Base-by-base conservation (phyloP, 805 yeast species). In the Suhomyces prunicola region DNA sequence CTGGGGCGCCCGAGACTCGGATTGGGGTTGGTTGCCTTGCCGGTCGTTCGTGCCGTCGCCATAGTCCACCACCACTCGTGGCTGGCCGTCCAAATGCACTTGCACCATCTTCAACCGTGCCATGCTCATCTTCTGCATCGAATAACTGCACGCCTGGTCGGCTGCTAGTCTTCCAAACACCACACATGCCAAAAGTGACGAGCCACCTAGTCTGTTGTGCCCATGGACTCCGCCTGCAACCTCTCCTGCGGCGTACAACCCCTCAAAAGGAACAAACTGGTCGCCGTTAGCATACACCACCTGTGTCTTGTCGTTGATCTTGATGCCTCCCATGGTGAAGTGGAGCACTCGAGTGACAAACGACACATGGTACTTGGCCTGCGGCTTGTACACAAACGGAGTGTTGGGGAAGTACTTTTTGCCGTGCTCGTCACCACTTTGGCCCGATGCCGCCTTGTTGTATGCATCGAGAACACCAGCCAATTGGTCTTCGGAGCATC, bases 271-370 rank as follows among this genome's bases (percentile, higher is more conserved):
- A 22, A 51, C 55, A 42, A 42, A 59, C 23, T 61, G 58, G 6
- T 58, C 46, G 1, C 63, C 57, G 27, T 54, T 60, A n/a, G 71
- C 57, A 52, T 50, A 78, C 50, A 55, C 70, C 61, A 63, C 78
- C 65, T 53, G 76, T 0, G 81, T 69, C 42, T 73, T 61, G 23
- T 73, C 78, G 60, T 82, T 75, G 52, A 83, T 81, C 64, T 77
- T 77, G 5, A 83, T 81, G 47, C 90, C 90, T 22, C 90, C 90
- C 88, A 84, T 84, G 7, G 88, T 82, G 65, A 83, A 84, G 64
- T 84, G 89, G 36, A 84, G 77, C 5, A 81, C 83, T 36, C 87
- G 73, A 5, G 85, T 80, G 45, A 82, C 74, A 54, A 72, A 78
- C 1, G 85, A 79, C 23, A 80, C 82, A 57, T 81, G 79, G 59